These are phyloP conservation scores for Clonostachys sp. DNA, from an alignment of 2,329 filamentous ascomycete genomes.

Conservation along the genomic window DNA sequence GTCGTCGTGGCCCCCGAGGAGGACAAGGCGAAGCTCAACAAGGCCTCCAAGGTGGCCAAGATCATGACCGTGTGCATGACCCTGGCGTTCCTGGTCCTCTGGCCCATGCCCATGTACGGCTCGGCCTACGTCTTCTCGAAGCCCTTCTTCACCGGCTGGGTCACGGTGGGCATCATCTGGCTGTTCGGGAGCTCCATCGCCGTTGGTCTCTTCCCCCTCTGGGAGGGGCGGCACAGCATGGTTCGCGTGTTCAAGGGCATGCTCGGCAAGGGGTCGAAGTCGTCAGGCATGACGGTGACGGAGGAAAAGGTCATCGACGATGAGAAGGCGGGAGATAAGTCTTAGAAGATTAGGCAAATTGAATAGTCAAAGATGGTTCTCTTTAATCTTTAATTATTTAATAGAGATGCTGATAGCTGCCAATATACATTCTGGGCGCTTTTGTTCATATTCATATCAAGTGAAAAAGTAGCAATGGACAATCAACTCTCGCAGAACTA, in stretches of 20 bases:
- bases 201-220: constrained; percentile 78
- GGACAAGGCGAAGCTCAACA: constrained; percentile 44
- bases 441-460: too few species aligned
- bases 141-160: constrained; percentile 70
- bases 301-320: too few species aligned
- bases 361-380: too few species aligned
- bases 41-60: constrained; percentile 43
- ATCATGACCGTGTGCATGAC: constrained; percentile 38
- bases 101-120: constrained; percentile 92
- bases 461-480: too few species aligned
- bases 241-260: background rate
- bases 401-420: too few species aligned
- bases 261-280: background rate
- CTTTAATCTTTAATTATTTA: too few species aligned
- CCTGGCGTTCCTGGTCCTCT: constrained; percentile 70
- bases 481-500: too few species aligned
- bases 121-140: constrained; percentile 60
- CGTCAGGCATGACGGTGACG: too few species aligned
- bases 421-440: too few species aligned
- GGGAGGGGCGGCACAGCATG: constrained; percentile 57
- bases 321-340: too few species aligned
- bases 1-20: constrained; percentile 26
- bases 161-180: constrained; percentile 68
- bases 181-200: constrained; percentile 62
- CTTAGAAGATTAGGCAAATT: too few species aligned